These are phyloP conservation scores for Rheum nobile DNA, from an alignment of 148 eudicot species.

Conservation along the genomic window DNA sequence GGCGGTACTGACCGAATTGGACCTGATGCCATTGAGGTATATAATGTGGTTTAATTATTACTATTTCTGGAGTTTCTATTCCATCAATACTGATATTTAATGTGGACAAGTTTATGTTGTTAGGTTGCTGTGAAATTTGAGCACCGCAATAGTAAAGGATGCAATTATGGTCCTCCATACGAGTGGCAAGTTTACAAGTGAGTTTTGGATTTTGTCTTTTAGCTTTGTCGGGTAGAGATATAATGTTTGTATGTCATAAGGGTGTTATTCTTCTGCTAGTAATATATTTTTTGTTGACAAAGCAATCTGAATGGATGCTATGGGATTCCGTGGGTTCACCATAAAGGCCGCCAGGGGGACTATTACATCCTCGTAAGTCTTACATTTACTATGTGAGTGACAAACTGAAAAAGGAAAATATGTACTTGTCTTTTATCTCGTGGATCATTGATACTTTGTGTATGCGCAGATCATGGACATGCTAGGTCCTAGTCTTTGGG, in stretches of 20 bases:
- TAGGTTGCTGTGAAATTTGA: conserved; percentile 91
- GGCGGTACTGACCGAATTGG: conserved; percentile 81
- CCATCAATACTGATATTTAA: neutral
- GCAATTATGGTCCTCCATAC: conserved; percentile 96
- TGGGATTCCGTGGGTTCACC: conserved; percentile 74
- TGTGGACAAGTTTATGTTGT: conserved; percentile 7
- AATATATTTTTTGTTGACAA: neutral
- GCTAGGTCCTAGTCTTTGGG: conserved; percentile 97
- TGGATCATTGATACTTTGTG: neutral
- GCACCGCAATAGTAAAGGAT: conserved; percentile 90
- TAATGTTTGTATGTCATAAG: too few species aligned
- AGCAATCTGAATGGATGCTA: conserved; percentile 83
- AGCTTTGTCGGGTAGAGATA: too few species aligned
- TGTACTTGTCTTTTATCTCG: neutral
- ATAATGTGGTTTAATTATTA: neutral
- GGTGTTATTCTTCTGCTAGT: too few species aligned
- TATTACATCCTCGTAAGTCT: conserved; percentile 66
- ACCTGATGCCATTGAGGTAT: conserved; percentile 86
- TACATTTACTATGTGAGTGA: neutral
- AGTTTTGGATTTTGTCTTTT: too few species aligned
- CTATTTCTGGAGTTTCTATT: neutral
- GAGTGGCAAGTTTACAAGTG: conserved; percentile 99
- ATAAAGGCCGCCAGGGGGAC: conserved; percentile 87
- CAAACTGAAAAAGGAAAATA: neutral
- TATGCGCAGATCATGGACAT: conserved; percentile 78